Evolutionary conservation across 2,329 filamentous ascomycete genomes (phyloP), one percentile per base, ranked within the genome.

Genomic region (Orbilia oligospora): DNA sequence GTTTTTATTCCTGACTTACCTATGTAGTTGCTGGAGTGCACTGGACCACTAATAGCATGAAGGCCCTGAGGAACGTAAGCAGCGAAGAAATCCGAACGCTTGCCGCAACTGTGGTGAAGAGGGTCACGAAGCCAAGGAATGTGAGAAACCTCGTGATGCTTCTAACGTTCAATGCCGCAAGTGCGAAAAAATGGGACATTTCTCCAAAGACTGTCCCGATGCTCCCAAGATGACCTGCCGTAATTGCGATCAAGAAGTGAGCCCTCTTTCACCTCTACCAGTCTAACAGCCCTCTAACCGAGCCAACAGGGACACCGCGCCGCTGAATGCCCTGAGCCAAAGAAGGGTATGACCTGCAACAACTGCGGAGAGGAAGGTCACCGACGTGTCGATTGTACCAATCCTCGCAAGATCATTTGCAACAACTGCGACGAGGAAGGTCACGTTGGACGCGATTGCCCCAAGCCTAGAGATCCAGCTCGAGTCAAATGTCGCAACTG

Each of bases 381-480:
- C 38, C 73, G 80, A 66, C 68, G 80, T 55, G 76, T 66, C 48
- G 83, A 84, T 30, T 84, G 83, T 65, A 81, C 82, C 14, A 49
- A 84, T 82, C 80, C 85, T 85, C 82, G 83, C 83, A 81, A 82
- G 46, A 49, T 83, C n/a, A 84, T 83, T 80, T 89, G 87, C 83
- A 85, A 87, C 81, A 92, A 92, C 84, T 92, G 91, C 80, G 90
- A 89, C 20, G 83, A 88, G 48, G 88, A 90, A 66, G 90, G 90
- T 4, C 90, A 92, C 79, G 85, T 86, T 51, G 83, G 85, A 79
- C 85, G 85, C 18, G 87, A 89, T 3, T 90, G 90, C 80, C 86
- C 88, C 0, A 86, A 89, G 83, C 89, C 89, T 3, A 86, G 85
- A 48, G 87, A 89, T 81, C 87, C 87, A 87, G 84, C 86, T n/a